A percentile compares a stretch with the other conserved stretches of the same genome.
Conservation (phyloP, 257 asterid species). For the Primulina eburnea region DNA sequence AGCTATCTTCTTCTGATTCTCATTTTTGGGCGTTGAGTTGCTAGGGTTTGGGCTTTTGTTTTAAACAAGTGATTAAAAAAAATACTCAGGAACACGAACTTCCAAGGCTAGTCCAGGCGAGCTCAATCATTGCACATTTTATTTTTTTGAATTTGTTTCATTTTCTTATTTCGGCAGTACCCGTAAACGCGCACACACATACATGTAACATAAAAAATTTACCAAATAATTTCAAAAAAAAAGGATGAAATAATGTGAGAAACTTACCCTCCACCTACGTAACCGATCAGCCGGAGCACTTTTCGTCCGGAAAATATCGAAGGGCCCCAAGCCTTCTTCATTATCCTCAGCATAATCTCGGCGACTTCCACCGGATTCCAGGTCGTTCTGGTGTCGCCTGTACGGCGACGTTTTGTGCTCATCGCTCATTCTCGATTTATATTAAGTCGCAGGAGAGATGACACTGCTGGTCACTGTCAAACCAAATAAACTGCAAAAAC, state of each 20-base stretch:
- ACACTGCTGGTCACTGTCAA: conserved; percentile 31
- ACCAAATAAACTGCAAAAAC: conserved; percentile 16
- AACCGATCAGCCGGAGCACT: conserved; percentile 73
- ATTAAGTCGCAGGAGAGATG: conserved; percentile 77
- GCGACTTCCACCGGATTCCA: conserved; percentile 47
- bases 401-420: conserved; percentile 55
- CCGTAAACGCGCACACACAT: neutral
- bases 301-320: conserved; percentile 72
- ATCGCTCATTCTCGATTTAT: conserved; percentile 33
- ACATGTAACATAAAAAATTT: neutral
- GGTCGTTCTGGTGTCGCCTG: conserved; percentile 55
- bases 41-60: no score
- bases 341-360: conserved; percentile 39
- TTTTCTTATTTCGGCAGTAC: neutral
- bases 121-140: no score
- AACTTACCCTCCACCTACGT: conserved; percentile 85
- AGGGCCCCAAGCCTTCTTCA: conserved; percentile 52
- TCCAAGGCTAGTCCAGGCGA: no score
- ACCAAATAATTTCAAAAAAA: neutral
- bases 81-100: no score
- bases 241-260: neutral
- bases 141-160: neutral
- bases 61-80: no score
- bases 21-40: no score
- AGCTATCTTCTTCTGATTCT: no score